Percentiles rank a stretch among this genome's conserved stretches.
phyloP scores from a whole-genome alignment of 106 monocot genomes.

The Alisma plantagoaquatica region DNA sequence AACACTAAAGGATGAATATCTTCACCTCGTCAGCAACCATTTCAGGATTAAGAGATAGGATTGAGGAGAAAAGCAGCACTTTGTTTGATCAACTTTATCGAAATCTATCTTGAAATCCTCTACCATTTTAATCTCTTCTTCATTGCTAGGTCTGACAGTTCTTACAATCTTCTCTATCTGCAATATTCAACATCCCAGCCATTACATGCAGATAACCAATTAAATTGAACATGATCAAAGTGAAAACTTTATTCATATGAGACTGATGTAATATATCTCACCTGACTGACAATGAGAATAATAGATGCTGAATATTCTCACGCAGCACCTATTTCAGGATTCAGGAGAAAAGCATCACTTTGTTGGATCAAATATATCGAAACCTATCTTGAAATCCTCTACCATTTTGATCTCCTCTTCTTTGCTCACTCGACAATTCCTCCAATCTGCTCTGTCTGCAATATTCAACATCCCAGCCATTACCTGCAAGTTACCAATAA shows the following conservation, averaged over 20 bases:
- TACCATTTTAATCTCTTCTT: slow-evolving; percentile 70
- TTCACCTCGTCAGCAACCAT: too few relatives aligned
- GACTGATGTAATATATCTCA: too few relatives aligned
- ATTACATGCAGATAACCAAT: slow-evolving; percentile 46
- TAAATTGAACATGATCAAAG: background rate
- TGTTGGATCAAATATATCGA: slow-evolving; percentile 61
- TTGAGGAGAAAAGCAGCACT: too few relatives aligned
- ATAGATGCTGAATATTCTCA: too few relatives aligned
- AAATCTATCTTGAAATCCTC: slow-evolving; percentile 72
- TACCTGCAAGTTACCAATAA: slow-evolving; percentile 35
- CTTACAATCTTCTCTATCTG: slow-evolving; percentile 89
- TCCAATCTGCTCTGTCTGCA: slow-evolving; percentile 86
- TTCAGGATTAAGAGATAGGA: too few relatives aligned
- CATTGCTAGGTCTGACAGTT: slow-evolving; percentile 70
- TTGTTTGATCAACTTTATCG: slow-evolving; percentile 50
- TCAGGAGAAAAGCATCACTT: too few relatives aligned
- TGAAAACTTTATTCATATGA: background rate
- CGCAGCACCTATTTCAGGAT: too few relatives aligned
- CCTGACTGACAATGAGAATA: too few relatives aligned
- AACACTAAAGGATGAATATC: too few relatives aligned
- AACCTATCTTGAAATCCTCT: slow-evolving; percentile 62
- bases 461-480: slow-evolving; percentile 68
- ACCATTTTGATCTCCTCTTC: slow-evolving; percentile 78
- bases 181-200: slow-evolving; percentile 60
- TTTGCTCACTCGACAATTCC: slow-evolving; percentile 68